Percentiles rank a stretch among this genome's conserved stretches.
Evolutionary conservation across 176 grass and related monocot species (phyloP).

Genomic region (Avena insularis): DNA sequence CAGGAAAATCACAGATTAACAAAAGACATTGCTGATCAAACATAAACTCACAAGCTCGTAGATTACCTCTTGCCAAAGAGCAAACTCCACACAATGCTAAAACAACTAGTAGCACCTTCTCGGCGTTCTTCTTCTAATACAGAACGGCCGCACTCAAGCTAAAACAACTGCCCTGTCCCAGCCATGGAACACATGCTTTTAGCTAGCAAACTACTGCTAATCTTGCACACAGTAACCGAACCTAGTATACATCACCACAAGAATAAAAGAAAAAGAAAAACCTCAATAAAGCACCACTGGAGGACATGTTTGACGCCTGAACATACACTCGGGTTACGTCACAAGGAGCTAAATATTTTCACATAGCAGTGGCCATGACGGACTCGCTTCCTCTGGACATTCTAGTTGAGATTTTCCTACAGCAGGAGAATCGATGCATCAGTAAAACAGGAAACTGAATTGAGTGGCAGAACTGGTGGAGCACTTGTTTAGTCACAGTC

Average conservation of each 20-base stretch:
- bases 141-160: background rate
- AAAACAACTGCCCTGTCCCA: background rate
- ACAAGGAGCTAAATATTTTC: constrained; percentile 10
- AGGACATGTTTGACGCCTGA: background rate
- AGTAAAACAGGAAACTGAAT: constrained; percentile 8
- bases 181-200: constrained; percentile 11
- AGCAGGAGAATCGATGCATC: constrained; percentile 35
- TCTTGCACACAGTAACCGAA: constrained; percentile 33
- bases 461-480: constrained; percentile 9
- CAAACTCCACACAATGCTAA: constrained; percentile 11
- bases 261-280: constrained; percentile 26
- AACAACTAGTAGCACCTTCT: background rate
- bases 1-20: constrained; percentile 8
- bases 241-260: background rate
- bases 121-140: background rate
- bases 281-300: constrained; percentile 16
- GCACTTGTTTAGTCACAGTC: background rate
- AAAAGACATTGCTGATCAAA: constrained; percentile 19
- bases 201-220: constrained; percentile 28
- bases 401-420: constrained; percentile 68
- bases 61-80: background rate
- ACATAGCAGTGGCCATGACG: constrained; percentile 50
- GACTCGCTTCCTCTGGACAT: constrained; percentile 52
- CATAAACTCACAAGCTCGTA: constrained; percentile 28
- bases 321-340: constrained; percentile 21